Conservation (phyloP, 1,284 basidiomycete species). For the Sporisorium exsertum region DNA sequence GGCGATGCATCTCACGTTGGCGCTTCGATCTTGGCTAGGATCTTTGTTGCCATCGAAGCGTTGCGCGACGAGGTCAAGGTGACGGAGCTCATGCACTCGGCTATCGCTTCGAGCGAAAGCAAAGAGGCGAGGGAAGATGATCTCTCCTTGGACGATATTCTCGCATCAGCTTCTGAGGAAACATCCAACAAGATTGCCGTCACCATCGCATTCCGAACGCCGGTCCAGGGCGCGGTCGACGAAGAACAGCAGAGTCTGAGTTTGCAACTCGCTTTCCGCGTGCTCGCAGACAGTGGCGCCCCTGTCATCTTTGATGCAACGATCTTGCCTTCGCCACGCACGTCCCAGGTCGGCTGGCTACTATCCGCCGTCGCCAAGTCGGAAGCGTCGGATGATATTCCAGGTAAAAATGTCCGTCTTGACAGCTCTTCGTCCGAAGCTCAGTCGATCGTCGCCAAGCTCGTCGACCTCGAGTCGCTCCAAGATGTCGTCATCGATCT, state of each 20-base stretch:
- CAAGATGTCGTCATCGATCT: constrained; percentile 31
- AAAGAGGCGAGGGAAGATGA: constrained; percentile 2
- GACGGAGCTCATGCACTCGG: constrained; percentile 45
- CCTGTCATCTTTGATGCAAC: constrained; percentile 27
- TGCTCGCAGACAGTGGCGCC: constrained; percentile 7
- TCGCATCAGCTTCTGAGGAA: constrained; percentile 8
- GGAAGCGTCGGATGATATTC: background rate
- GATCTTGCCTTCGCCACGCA: constrained; percentile 20
- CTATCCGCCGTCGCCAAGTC: constrained; percentile 20
- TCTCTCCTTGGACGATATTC: constrained; percentile 33
- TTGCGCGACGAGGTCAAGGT: constrained; percentile 45
- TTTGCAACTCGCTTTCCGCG: constrained; percentile 34
- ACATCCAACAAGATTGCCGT: constrained; percentile 24
- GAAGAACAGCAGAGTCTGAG: constrained; percentile 26
- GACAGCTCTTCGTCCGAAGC: constrained; percentile 29
- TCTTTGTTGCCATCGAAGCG: constrained; percentile 46
- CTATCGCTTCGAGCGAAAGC: constrained; percentile 22
- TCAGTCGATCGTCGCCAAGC: constrained; percentile 16
- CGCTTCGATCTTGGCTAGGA: constrained; percentile 25
- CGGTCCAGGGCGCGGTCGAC: constrained; percentile 13
- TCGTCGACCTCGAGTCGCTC: constrained; percentile 31
- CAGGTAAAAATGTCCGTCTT: constrained; percentile 11
- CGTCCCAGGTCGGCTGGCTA: constrained; percentile 24
- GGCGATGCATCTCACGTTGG: background rate
- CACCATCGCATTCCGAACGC: constrained; percentile 39